Evolutionary conservation across 768 basidiomycete species (phyloP).

Genomic region (Mycena venus): DNA sequence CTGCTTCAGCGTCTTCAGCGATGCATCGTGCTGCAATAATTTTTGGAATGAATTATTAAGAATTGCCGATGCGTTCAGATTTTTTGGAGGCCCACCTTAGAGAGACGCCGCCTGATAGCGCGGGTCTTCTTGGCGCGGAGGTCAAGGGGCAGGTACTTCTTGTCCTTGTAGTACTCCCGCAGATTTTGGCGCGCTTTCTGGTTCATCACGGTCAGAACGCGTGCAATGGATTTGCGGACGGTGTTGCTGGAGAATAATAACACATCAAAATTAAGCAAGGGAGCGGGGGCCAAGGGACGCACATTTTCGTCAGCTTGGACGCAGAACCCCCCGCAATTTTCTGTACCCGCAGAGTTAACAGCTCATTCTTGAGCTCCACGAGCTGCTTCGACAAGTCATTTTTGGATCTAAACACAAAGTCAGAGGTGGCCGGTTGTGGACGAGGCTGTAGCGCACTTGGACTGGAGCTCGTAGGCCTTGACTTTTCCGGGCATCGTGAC

Average conservation of each 20-base stretch:
- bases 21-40: slow-evolving; percentile 77
- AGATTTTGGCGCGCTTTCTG: slow-evolving; percentile 97
- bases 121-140: slow-evolving; percentile 98
- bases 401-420: slow-evolving; percentile 78
- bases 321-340: slow-evolving; percentile 97
- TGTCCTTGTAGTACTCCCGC: slow-evolving; percentile 97
- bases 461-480: slow-evolving; percentile 96
- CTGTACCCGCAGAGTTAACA: slow-evolving; percentile 94
- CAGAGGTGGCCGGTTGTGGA: slow-evolving; percentile 19
- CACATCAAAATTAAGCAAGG: slow-evolving; percentile 6
- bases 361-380: slow-evolving; percentile 94
- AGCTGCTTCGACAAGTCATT: slow-evolving; percentile 97
- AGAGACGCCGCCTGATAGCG: slow-evolving; percentile 95
- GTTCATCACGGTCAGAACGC: slow-evolving; percentile 98
- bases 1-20: slow-evolving; percentile 92
- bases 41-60: not conserved
- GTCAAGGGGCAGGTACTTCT: slow-evolving; percentile 97
- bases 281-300: slow-evolving; percentile 46
- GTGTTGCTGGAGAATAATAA: slow-evolving; percentile 73
- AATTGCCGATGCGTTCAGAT: not conserved
- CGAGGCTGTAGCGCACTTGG: slow-evolving; percentile 73
- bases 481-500: slow-evolving; percentile 89
- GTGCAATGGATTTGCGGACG: slow-evolving; percentile 98
- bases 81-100: slow-evolving; percentile 70
- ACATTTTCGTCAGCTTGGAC: slow-evolving; percentile 98